Base-by-base conservation (phyloP, 1,284 basidiomycete species). In the Trametes polyzona region DNA sequence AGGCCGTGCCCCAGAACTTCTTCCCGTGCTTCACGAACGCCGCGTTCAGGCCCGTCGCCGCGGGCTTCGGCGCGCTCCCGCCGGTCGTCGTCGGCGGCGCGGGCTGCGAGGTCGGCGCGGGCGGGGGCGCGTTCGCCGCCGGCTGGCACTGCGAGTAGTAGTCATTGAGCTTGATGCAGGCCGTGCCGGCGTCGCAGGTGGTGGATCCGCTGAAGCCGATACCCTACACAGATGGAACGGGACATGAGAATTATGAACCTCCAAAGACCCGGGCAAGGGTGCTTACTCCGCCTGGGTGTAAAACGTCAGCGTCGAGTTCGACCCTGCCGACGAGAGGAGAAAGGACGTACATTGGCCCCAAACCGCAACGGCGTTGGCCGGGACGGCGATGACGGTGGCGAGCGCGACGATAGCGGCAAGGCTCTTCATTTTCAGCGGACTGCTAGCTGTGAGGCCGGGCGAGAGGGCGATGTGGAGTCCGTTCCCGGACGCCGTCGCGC, bases 61-160 rank as follows among this genome's bases (percentile, higher is more conserved):
- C 41, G 12, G 63, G 60, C 26, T 47, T 24, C 11, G 58, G 35
- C 6, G 55, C 14, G 5, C 36, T 32, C 8, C 52, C 16, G 17
- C 47, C 12, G 6, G 65, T 52, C 2, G 46, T 26, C 2, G 59
- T 37, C 4, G 64, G 43, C 6, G 60, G 24, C 14, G 29, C 24
- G 33, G 23, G 10, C 60, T 37, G 26, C 61, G 44, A 24, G 9
- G 59, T 41, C 11, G 61, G 21, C 10, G 65, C 42, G 7, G 61
- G 35, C 7, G 63, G 35, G 10, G 58, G 49, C 8, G 60, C 27
- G 27, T 50, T 37, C 12, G 52, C 54, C 9, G 43, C 30, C 19
- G 68, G 68, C 55, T 57, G 65, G 59, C 68, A 69, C 40, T 69
- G 68, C 12, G 52, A 68, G 59, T 68, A 68, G 55, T 65, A 68